A percentile compares a stretch with the other conserved stretches of the same genome.
Conservation (phyloP, 164 flowering plant genomes). For the Vitis rotundifolia region DNA sequence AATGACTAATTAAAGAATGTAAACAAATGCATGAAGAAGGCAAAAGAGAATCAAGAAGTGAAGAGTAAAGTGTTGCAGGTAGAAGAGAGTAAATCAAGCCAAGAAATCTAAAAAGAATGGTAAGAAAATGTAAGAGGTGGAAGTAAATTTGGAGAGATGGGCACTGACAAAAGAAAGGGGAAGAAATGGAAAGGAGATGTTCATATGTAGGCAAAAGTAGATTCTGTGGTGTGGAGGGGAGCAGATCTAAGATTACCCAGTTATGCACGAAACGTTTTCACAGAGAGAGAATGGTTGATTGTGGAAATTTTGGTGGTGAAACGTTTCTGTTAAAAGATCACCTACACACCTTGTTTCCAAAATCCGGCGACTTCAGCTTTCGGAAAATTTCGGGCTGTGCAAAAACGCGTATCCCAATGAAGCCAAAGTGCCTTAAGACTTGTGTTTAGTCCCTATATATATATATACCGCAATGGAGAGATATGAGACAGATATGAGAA, state of each 20-base stretch:
- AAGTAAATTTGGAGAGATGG: constrained; percentile 4
- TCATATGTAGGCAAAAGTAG: constrained; percentile 1
- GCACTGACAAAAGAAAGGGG: neutral
- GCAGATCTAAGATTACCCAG: constrained; percentile 11
- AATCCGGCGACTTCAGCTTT: constrained; percentile 30
- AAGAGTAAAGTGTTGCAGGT: too few species aligned
- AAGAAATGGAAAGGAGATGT: neutral
- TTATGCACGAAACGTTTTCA: neutral
- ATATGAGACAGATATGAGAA: neutral
- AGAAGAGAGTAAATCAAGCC: too few species aligned
- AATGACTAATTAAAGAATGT: too few species aligned
- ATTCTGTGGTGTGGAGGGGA: neutral
- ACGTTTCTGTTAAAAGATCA: neutral
- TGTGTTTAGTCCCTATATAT: too few species aligned
- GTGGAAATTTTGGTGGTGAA: neutral
- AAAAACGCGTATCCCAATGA: constrained; percentile 17
- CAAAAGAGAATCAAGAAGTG: too few species aligned
- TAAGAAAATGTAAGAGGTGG: neutral
- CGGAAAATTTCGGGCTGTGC: constrained; percentile 12
- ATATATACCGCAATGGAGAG: too few species aligned
- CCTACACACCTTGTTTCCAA: constrained; percentile 22
- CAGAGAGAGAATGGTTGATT: neutral
- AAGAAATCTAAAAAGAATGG: neutral
- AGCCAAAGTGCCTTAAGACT: constrained; percentile 3
- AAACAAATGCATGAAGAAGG: too few species aligned